Base-by-base conservation (phyloP, 768 basidiomycete species). In the Cystobasidium ongulense region DNA sequence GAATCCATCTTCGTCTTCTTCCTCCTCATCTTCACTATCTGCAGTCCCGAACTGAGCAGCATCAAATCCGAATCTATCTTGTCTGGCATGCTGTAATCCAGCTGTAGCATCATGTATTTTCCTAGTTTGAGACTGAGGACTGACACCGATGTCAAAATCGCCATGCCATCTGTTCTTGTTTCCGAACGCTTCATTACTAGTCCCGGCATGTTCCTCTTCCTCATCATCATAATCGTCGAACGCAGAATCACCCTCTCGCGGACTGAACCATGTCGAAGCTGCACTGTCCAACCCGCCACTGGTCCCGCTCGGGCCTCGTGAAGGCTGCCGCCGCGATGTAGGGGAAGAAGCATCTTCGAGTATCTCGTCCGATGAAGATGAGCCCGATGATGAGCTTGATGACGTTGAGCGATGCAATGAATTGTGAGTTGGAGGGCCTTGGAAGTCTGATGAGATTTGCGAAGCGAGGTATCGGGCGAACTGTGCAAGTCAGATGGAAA, bases 391-490 rank as follows among this genome's bases (percentile, higher is more conserved):
- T 21, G 65, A 67, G 25, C 27, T 46, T 46, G 65, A 67, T n/a
- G 65, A 67, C 2, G 65, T 67, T 39, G 39, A 46, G 18, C 50
- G 39, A 50, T 67, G 38, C 1, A 67, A 43, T 4, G 65, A 31
- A 18, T 67, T 67, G 50, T 64, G 63, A 10, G 21, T 15, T 25
- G 65, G 18, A 10, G 41, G 38, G 17, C 65, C 65, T 10, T 73
- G 75, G n/a, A 73, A 59, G 3, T 72, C 68, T 63, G 52, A 75
- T 1, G 78, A 73, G 76, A 91, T 88, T 78, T 91, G 89, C 75
- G 88, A 86, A 4, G 87, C 86, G 35, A 91, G 84, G 79, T 92
- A 92, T 35, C 87, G 85, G 21, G 89, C 88, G 81, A 93, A 92
- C 90, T 92, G 74, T 54, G 29, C 15, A 35, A 31, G 50, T 70